phyloP scores from a whole-genome alignment of 352 stramenopile species.

The Phytophthora europaea region DNA sequence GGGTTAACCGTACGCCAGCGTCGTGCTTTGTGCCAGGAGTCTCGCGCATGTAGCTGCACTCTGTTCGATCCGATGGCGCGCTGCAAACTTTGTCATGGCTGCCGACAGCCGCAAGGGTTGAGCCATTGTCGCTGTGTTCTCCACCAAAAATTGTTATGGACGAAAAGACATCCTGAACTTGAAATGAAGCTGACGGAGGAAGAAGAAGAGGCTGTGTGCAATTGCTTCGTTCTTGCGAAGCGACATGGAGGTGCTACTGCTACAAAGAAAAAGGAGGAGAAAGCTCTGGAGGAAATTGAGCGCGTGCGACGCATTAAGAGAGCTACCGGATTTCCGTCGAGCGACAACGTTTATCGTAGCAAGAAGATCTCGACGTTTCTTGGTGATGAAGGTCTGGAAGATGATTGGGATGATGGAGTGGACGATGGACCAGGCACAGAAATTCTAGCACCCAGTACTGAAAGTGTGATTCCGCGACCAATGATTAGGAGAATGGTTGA shows the following conservation, averaged over 20 bases:
- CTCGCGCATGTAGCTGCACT: slow-evolving; percentile 69
- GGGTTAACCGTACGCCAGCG: slow-evolving; percentile 32
- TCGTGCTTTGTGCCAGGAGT: slow-evolving; percentile 63
- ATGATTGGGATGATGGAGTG: slow-evolving; percentile 37
- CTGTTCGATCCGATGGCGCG: slow-evolving; percentile 34
- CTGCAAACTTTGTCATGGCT: slow-evolving; percentile 71
- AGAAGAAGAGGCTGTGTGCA: slow-evolving; percentile 37
- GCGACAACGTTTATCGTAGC: slow-evolving; percentile 49
- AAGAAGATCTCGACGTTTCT: slow-evolving; percentile 43
- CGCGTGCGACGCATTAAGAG: slow-evolving; percentile 47
- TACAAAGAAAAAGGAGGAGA: slow-evolving; percentile 32
- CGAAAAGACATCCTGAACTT: slow-evolving; percentile 35
- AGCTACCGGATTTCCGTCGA: slow-evolving; percentile 49
- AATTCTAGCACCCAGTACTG: slow-evolving; percentile 27
- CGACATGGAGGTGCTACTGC: slow-evolving; percentile 30
- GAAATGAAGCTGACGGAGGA: slow-evolving; percentile 21
- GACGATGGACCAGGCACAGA: slow-evolving; percentile 30
- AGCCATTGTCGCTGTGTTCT: slow-evolving; percentile 76
- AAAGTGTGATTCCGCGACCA: slow-evolving; percentile 38
- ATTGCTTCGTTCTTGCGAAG: slow-evolving; percentile 47
- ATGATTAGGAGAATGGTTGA: slow-evolving; percentile 39
- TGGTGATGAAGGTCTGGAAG: slow-evolving; percentile 37
- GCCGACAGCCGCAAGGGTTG: slow-evolving; percentile 37
- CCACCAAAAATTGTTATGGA: slow-evolving; percentile 48
- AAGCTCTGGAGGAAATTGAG: slow-evolving; percentile 33